Evolutionary conservation across 352 stramenopile genomes (phyloP).

Genomic region (Globisporangium viniferum): DNA sequence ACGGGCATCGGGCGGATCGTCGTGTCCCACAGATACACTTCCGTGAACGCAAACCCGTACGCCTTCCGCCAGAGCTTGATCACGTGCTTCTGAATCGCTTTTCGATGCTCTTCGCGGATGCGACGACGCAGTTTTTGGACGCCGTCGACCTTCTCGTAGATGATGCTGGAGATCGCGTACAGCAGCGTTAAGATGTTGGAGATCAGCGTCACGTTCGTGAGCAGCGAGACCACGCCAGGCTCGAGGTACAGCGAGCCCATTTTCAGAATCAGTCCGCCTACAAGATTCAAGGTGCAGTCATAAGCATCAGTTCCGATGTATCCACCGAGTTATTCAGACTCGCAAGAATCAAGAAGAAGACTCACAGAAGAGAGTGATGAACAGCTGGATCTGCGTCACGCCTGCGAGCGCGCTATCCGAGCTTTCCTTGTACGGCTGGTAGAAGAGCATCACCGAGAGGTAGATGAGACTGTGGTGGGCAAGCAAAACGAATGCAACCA

Average conservation of each 20-base stretch:
- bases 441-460: conserved; percentile 71
- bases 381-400: conserved; percentile 72
- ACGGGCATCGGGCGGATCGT: conserved; percentile 48
- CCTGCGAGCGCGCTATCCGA: conserved; percentile 64
- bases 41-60: conserved; percentile 49
- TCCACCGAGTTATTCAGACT: neutral
- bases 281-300: neutral
- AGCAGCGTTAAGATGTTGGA: conserved; percentile 50
- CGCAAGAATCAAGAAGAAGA: conserved; percentile 1
- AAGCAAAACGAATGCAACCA: neutral
- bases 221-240: conserved; percentile 35
- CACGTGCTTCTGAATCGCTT: conserved; percentile 39
- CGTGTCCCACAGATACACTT: conserved; percentile 50
- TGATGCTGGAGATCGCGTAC: conserved; percentile 50
- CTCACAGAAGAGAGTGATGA: conserved; percentile 77
- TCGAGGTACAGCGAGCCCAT: conserved; percentile 53
- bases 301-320: neutral
- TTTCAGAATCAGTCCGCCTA: conserved; percentile 66
- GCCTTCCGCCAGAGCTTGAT: conserved; percentile 58
- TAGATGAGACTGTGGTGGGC: conserved; percentile 51
- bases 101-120: conserved; percentile 42
- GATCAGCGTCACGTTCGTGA: conserved; percentile 51
- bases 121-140: conserved; percentile 24
- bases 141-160: conserved; percentile 54
- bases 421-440: conserved; percentile 56